Percentiles rank a stretch among this genome's conserved stretches.
Conservation (phyloP, 345 rosid genomes). For the Populus alba region DNA sequence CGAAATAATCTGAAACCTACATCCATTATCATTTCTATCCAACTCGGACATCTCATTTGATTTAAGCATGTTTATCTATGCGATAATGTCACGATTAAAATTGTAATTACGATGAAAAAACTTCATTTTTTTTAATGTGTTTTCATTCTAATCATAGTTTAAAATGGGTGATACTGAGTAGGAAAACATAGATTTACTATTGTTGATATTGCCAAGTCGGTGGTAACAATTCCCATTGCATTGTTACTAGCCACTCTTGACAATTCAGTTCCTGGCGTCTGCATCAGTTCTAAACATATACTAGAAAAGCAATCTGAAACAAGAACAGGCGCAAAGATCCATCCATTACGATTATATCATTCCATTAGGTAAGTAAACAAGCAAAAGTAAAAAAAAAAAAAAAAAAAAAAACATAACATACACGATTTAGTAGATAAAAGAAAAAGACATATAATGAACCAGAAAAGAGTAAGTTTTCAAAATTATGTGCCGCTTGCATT, state of each 20-base stretch:
- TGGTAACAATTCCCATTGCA: too few relatives aligned
- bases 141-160: not conserved
- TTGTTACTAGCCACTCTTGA: too few relatives aligned
- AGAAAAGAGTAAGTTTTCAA: not conserved
- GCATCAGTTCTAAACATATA: not conserved
- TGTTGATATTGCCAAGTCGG: too few relatives aligned
- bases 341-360: constrained; percentile 9
- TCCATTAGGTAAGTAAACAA: constrained; percentile 9
- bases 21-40: too few relatives aligned
- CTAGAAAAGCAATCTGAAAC: not conserved
- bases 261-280: too few relatives aligned
- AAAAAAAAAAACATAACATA: not conserved
- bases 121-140: too few relatives aligned
- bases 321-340: not conserved
- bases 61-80: too few relatives aligned
- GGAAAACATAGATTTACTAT: too few relatives aligned
- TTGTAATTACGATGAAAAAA: too few relatives aligned
- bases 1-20: too few relatives aligned
- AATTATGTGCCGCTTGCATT: constrained; percentile 7
- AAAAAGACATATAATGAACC: not conserved
- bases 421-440: constrained; percentile 2
- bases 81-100: too few relatives aligned
- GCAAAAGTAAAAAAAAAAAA: not conserved
- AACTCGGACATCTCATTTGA: too few relatives aligned
- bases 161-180: not conserved